phyloP scores from a whole-genome alignment of 1,284 basidiomycete genomes.

The Austroboletus niveus region DNA sequence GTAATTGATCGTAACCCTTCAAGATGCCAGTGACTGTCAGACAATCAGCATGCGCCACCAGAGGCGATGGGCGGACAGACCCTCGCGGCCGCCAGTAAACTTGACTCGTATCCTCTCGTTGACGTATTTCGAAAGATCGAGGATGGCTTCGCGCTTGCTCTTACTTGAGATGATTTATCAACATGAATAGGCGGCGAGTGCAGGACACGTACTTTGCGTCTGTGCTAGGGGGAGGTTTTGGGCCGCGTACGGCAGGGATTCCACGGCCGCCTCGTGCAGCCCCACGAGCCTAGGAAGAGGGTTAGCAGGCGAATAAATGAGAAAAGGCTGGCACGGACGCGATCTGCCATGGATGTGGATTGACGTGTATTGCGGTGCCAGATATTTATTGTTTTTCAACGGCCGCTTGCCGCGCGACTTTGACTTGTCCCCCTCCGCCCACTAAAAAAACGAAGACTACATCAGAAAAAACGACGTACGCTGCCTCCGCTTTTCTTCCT shows the following conservation, averaged over 20 bases:
- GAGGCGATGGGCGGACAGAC: conserved; percentile 42
- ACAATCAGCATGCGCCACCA: neutral
- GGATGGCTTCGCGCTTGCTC: conserved; percentile 92
- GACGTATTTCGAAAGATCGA: conserved; percentile 93
- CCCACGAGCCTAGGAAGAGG: conserved; percentile 49
- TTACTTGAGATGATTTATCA: conserved; percentile 44
- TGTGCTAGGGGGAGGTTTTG: conserved; percentile 31
- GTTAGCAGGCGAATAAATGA: conserved; percentile 25
- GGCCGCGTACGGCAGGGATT: conserved; percentile 38
- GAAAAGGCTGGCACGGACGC: conserved; percentile 39
- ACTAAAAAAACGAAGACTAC: conserved; percentile 11
- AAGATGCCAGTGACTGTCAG: conserved; percentile 81
- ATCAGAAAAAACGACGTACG: conserved; percentile 14
- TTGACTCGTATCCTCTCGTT: conserved; percentile 93
- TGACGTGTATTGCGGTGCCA: conserved; percentile 18
- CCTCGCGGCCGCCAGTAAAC: conserved; percentile 95
- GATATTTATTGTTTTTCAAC: conserved; percentile 29
- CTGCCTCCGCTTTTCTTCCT: conserved; percentile 3
- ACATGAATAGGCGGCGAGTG: conserved; percentile 14
- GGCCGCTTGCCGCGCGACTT: conserved; percentile 34
- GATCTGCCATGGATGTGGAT: conserved; percentile 50
- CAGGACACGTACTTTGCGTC: conserved; percentile 26
- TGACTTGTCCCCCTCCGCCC: conserved; percentile 25
- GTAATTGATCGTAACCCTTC: conserved; percentile 95
- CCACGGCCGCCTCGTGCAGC: conserved; percentile 45